Conservation (phyloP, 306 rosid genomes). For the Vigna angularis region DNA sequence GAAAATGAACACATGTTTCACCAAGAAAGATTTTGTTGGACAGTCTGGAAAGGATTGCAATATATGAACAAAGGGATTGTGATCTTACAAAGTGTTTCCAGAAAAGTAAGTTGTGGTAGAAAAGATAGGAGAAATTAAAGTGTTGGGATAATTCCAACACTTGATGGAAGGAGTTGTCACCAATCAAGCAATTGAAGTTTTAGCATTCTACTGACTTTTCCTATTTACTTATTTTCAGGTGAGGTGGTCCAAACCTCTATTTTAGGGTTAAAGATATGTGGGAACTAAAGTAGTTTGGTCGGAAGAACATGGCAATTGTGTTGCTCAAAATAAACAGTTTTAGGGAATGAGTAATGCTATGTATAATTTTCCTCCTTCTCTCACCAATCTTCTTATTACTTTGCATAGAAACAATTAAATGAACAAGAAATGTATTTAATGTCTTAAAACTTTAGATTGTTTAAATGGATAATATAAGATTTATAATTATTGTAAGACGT, state of each 20-base stretch:
- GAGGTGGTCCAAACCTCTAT: constrained; percentile 10
- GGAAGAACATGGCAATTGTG: not conserved
- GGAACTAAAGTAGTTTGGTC: not conserved
- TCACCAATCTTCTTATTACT: too few species aligned
- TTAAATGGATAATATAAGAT: too few species aligned
- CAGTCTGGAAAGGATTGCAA: constrained; percentile 29
- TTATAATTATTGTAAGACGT: too few species aligned
- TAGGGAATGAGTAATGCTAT: not conserved
- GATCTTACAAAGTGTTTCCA: constrained; percentile 10
- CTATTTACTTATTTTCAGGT: constrained; percentile 6
- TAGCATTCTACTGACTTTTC: not conserved
- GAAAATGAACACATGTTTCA: not conserved
- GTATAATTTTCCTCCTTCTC: too few species aligned
- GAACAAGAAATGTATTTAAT: too few species aligned
- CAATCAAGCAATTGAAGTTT: constrained; percentile 14
- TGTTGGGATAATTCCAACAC: constrained; percentile 34
- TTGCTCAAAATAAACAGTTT: not conserved
- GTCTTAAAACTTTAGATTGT: too few species aligned
- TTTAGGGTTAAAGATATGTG: not conserved
- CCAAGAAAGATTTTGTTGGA: constrained; percentile 27
- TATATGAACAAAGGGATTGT: not conserved
- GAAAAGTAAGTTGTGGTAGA: not conserved
- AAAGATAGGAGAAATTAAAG: constrained; percentile 18
- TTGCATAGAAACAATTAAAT: too few species aligned
- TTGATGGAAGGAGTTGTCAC: constrained; percentile 20